Conservation (phyloP, 106 monocot species). For the Dioscorea dumetorum region DNA sequence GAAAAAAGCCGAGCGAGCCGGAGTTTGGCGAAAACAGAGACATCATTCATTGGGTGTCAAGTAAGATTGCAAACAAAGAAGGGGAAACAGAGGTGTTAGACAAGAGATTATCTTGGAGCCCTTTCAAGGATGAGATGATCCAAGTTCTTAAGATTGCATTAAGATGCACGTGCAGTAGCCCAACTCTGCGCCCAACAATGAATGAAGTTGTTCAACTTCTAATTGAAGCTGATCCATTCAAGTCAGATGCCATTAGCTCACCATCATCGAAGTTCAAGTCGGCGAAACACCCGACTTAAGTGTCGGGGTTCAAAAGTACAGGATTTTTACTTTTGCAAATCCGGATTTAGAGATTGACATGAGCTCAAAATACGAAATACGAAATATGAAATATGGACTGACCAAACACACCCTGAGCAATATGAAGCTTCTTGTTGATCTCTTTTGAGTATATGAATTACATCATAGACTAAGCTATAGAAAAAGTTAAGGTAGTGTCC, state of each 20-base stretch:
- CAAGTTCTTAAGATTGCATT: constrained; percentile 55
- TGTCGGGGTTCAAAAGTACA: too few species aligned
- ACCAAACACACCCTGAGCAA: too few species aligned
- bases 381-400: too few species aligned
- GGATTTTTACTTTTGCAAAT: too few species aligned
- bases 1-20: constrained; percentile 72
- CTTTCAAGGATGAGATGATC: constrained; percentile 78
- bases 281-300: neutral
- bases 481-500: too few species aligned
- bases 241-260: constrained; percentile 11
- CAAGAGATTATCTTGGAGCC: constrained; percentile 33
- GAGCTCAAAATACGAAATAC: too few species aligned
- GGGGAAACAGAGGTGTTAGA: constrained; percentile 58
- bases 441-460: too few species aligned
- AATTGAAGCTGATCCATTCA: constrained; percentile 42
- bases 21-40: constrained; percentile 85
- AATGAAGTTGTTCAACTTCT: constrained; percentile 82
- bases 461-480: too few species aligned
- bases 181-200: constrained; percentile 75
- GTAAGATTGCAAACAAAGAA: constrained; percentile 42
- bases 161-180: constrained; percentile 61
- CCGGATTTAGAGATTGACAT: too few species aligned
- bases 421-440: too few species aligned
- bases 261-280: constrained; percentile 32
- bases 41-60: constrained; percentile 64